A percentile compares a stretch with the other conserved stretches of the same genome.
These are phyloP conservation scores for Persicaria tinctoria DNA, from an alignment of 148 eudicot genomes.

Conservation along the genomic window DNA sequence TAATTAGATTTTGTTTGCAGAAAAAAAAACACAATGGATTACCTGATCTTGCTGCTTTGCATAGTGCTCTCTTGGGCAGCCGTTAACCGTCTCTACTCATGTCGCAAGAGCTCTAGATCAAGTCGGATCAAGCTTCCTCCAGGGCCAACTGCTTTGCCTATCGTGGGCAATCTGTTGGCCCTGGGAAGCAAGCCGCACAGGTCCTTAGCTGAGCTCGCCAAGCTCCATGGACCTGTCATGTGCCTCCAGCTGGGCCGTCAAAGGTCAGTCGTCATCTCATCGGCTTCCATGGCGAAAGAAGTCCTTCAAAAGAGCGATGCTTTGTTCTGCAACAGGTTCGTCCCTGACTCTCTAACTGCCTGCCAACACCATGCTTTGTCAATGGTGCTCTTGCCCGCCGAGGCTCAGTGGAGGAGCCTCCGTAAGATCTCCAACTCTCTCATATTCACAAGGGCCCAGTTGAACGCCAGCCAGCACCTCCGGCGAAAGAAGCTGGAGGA, in stretches of 20 bases:
- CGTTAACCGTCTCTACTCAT: conserved; percentile 7
- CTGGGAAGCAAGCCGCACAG: conserved; percentile 44
- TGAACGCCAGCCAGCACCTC: conserved; percentile 22
- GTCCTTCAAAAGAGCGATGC: conserved; percentile 48
- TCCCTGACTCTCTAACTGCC: conserved; percentile 30
- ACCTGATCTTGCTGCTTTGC: background rate
- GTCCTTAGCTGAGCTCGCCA: conserved; percentile 37
- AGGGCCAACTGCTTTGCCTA: conserved; percentile 38
- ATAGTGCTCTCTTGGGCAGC: background rate
- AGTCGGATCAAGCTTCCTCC: conserved; percentile 23
- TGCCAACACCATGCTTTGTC: conserved; percentile 25
- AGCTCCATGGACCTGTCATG: conserved; percentile 39
- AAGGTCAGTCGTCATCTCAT: conserved; percentile 36
- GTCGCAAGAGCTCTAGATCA: background rate
- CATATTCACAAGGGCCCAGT: conserved; percentile 20
- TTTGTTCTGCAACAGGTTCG: conserved; percentile 25
- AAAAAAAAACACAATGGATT: background rate
- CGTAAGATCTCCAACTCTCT: conserved; percentile 28
- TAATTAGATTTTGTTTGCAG: background rate
- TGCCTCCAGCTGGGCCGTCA: conserved; percentile 32
- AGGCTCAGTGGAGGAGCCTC: conserved; percentile 30
- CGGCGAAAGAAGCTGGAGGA: conserved; percentile 17
- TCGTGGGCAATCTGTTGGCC: conserved; percentile 43
- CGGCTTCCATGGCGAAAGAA: conserved; percentile 37
- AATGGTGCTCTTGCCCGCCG: conserved; percentile 18